Conservation (phyloP, 2,329 filamentous ascomycete genomes). For the Botrytis cinerea region DNA sequence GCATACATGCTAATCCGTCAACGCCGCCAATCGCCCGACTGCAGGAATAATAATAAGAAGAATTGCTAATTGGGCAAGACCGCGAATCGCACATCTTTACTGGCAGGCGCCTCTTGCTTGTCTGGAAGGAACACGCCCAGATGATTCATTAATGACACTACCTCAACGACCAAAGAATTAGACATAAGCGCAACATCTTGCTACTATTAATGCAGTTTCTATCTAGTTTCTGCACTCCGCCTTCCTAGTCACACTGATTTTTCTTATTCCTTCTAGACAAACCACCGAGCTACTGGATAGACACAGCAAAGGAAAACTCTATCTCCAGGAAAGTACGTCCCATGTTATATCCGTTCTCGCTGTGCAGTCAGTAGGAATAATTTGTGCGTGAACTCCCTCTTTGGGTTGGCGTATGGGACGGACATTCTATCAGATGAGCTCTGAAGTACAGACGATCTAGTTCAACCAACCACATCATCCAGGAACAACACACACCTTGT, state of each 20-base stretch:
- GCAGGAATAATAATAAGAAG: slow-evolving; percentile 1
- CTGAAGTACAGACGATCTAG: not conserved
- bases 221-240: not conserved
- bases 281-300: not conserved
- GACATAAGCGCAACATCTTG: not conserved
- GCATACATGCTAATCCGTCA: slow-evolving; percentile 3
- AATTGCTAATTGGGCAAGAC: not conserved
- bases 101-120: not conserved
- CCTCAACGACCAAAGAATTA: not conserved
- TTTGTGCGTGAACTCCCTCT: too few species aligned
- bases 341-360: not conserved
- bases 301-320: not conserved
- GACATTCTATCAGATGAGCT: not conserved
- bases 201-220: not conserved
- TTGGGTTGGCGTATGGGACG: not conserved
- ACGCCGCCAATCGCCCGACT: slow-evolving; percentile 12
- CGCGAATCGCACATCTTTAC: not conserved
- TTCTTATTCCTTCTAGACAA: not conserved
- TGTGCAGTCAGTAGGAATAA: not conserved
- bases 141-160: not conserved
- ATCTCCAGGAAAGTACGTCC: not conserved
- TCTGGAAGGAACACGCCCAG: not conserved
- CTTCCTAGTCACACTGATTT: not conserved
- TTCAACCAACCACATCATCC: not conserved
- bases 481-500: not conserved